Conservation (phyloP, 352 stramenopile species). For the Globisporangium perplexum region DNA sequence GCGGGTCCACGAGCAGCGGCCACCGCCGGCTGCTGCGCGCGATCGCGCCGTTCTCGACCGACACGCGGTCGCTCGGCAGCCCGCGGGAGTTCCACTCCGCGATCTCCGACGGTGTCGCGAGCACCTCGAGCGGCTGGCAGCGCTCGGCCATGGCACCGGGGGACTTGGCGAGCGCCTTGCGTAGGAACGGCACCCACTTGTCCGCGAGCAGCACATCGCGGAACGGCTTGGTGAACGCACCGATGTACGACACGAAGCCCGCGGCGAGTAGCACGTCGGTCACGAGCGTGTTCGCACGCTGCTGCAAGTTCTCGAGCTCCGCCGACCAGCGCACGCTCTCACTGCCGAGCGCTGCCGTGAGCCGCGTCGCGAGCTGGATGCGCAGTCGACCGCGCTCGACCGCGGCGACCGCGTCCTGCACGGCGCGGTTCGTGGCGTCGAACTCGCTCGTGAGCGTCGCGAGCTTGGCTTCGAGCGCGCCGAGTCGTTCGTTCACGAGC, state of each 20-base stretch:
- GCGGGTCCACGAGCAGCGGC: conserved; percentile 88
- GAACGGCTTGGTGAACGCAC: conserved; percentile 92
- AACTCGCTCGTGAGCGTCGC: conserved; percentile 74
- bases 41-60: conserved; percentile 89
- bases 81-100: conserved; percentile 83
- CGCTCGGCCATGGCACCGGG: conserved; percentile 20
- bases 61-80: conserved; percentile 87
- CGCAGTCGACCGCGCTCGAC: conserved; percentile 84
- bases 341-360: conserved; percentile 89
- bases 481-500: conserved; percentile 85
- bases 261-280: conserved; percentile 90
- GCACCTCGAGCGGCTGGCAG: conserved; percentile 60
- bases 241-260: conserved; percentile 93
- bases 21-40: conserved; percentile 72
- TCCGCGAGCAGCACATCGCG: conserved; percentile 79
- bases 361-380: conserved; percentile 89
- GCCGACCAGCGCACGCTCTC: conserved; percentile 91
- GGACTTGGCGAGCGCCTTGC: conserved; percentile 33
- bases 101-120: conserved; percentile 73
- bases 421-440: conserved; percentile 83
- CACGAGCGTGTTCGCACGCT: conserved; percentile 70
- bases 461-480: conserved; percentile 86
- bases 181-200: conserved; percentile 87
- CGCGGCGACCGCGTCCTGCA: conserved; percentile 84
- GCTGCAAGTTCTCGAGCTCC: conserved; percentile 77